These are phyloP conservation scores for Pseudopyrenochaeta lycopersici DNA, from an alignment of 2,329 filamentous ascomycete species.

Conservation along the genomic window DNA sequence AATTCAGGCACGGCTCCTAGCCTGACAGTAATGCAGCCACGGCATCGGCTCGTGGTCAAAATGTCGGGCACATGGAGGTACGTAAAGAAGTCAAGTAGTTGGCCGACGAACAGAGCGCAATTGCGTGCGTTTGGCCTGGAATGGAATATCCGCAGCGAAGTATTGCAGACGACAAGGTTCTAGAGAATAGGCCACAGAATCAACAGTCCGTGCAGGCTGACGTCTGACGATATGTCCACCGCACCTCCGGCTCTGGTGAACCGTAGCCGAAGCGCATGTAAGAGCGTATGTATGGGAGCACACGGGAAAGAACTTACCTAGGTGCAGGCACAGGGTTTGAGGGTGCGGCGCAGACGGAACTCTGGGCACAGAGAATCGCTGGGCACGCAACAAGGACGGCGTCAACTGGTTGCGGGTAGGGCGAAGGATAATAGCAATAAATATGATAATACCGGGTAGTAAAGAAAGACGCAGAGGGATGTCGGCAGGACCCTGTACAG, in stretches of 20 bases:
- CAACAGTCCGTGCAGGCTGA: conserved; percentile 51
- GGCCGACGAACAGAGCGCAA: conserved; percentile 40
- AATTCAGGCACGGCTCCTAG: conserved; percentile 35
- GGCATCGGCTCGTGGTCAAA: conserved; percentile 42
- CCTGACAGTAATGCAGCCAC: conserved; percentile 41
- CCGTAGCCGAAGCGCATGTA: conserved; percentile 43
- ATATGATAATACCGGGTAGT: conserved; percentile 39
- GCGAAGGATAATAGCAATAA: conserved; percentile 44
- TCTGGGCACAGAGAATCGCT: conserved; percentile 33
- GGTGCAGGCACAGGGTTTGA: conserved; percentile 33
- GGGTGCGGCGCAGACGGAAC: conserved; percentile 41
- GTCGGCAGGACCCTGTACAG: conserved; percentile 36
- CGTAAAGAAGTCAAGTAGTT: conserved; percentile 32
- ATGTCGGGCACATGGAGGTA: conserved; percentile 42
- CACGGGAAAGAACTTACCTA: conserved; percentile 35
- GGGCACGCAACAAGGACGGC: conserved; percentile 31
- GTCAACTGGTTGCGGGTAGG: conserved; percentile 29
- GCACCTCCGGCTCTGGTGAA: conserved; percentile 43
- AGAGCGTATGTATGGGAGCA: conserved; percentile 31
- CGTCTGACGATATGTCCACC: conserved; percentile 44
- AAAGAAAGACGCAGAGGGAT: conserved; percentile 32
- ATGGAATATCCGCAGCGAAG: conserved; percentile 42
- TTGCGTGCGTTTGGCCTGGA: conserved; percentile 46
- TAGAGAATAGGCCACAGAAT: conserved; percentile 44
- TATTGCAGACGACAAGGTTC: conserved; percentile 47